Evolutionary conservation across 257 asterid genomes (phyloP).

Genomic region (Capsicum pubescens): DNA sequence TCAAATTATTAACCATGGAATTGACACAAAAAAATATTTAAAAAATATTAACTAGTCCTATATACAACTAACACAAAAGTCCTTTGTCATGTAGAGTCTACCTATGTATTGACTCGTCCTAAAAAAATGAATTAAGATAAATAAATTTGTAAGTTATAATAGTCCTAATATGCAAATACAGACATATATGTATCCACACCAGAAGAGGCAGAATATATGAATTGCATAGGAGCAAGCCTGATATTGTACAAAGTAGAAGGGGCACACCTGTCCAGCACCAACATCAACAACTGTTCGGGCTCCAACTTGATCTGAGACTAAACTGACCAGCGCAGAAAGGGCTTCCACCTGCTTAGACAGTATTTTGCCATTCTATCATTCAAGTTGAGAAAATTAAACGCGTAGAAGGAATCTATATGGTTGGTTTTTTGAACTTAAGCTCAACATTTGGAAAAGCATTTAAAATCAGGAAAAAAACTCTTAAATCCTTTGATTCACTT

Average conservation of each 20-base stretch:
- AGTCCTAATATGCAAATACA: background rate
- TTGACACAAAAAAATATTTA: no score
- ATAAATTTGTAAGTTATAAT: background rate
- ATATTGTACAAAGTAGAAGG: slow-evolving; percentile 26
- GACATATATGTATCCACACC: background rate
- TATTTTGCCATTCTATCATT: background rate
- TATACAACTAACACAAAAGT: background rate
- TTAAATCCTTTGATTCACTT: background rate
- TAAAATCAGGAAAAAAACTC: background rate
- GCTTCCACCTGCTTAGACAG: slow-evolving; percentile 65
- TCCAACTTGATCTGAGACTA: slow-evolving; percentile 64
- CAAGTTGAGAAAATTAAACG: slow-evolving; percentile 1
- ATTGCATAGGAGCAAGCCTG: background rate
- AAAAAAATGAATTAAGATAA: background rate
- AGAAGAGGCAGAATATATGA: background rate
- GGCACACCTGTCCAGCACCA: slow-evolving; percentile 91
- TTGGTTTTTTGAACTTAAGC: background rate
- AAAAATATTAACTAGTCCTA: background rate
- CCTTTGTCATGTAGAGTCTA: background rate
- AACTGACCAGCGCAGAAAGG: slow-evolving; percentile 72
- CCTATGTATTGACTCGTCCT: background rate
- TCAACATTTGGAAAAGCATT: background rate
- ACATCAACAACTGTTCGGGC: slow-evolving; percentile 68
- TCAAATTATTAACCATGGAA: background rate
- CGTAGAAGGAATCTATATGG: background rate